Base-by-base conservation (phyloP, 1,284 basidiomycete genomes). In the Fomitiporia mediterranea region DNA sequence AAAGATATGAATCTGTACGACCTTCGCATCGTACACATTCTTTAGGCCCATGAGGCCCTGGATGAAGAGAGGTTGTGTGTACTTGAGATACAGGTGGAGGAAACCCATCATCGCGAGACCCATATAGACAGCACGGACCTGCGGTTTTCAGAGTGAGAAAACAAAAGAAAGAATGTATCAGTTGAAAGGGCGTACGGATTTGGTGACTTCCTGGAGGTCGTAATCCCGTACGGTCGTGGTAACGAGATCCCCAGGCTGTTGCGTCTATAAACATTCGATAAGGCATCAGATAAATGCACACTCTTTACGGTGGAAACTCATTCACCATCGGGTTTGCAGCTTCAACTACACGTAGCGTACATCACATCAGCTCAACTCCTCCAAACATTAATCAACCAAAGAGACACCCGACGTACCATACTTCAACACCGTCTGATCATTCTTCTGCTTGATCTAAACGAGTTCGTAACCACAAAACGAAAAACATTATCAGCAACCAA, bases 141-240 rank as follows among this genome's bases (percentile, higher is more conserved):
- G 62, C 23, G 52, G 25, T 32, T 13, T 35, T 48, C 17, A n/a
- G 2, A n/a, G 8, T 9, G 27, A 28, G 47, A 28, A 8, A 34
- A 19, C 21, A 11, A 7, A 9, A 21, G 19, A 43, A 23, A 21
- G 44, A 46, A 28, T 30, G 25, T 4, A 9, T 46, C 44, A 30
- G 11, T 23, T 21, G 19, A 23, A 8, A 23, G 34, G 49, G 73
- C 86, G 71, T 60, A 94, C 87, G n/a, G 88, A 79, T 78, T 97
- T 94, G 56, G 87, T 89, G 2, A 84, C 83, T 70, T 98, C 91
- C 3, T 79, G 74, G 13, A 98, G 82, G 72, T 99, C 95, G 65
- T 99, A 99, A 69, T 98, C 96, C 57, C 84, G 80, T 58, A 94
- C 84, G 21, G 95, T 98, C 6, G 94, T 97, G n/a, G 89, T 93